Base-by-base conservation (phyloP, 208 protist species). In the Borovskyia barvae region DNA sequence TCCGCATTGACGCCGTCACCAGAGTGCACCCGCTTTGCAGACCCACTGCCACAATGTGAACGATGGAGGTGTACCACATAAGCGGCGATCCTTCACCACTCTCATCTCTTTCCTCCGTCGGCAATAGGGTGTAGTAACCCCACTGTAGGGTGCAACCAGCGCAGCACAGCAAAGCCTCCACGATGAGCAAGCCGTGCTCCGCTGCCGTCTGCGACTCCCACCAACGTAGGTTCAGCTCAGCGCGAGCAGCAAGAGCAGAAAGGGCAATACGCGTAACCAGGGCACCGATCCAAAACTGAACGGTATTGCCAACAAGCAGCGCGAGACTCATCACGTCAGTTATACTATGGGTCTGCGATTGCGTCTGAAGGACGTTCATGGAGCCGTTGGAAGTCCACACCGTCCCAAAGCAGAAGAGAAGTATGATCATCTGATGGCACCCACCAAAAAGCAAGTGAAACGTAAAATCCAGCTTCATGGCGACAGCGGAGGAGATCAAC, bases 91-190 rank as follows among this genome's bases (percentile, higher is more conserved):
- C 49, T 17, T 45, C 46, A 25, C 55, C 55, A n/a, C 48, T 56
- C 22, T 26, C n/a, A 9, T 46, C 45, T 19, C 32, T 26, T 29
- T 71, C 64, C 33, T 45, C 24, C 1, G 6, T 3, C n/a, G 64
- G 55, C 41, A 64, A 58, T 32, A 77, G 56, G 0, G 82, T 90
- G 33, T 81, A 84, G 61, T 80, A 93, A 8, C 76, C 54, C 87
- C 87, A 93, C 69, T 82, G 75, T 8, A 93, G 65, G 2, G 61
- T 42, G 35, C 66, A 63, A 24, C 52, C 35, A 15, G 24, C 28
- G 58, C 58, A 5, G 51, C 57, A 49, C 48, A 52, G 12, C 9
- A 61, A 7, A 45, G 35, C 36, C 32, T 43, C 25, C 1, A 71
- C 5, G 5, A 32, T 35, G 2, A 42, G 20, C 8, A 48, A 5